phyloP scores from a whole-genome alignment of 129 eudicot species.

The Flaveria brownii region DNA sequence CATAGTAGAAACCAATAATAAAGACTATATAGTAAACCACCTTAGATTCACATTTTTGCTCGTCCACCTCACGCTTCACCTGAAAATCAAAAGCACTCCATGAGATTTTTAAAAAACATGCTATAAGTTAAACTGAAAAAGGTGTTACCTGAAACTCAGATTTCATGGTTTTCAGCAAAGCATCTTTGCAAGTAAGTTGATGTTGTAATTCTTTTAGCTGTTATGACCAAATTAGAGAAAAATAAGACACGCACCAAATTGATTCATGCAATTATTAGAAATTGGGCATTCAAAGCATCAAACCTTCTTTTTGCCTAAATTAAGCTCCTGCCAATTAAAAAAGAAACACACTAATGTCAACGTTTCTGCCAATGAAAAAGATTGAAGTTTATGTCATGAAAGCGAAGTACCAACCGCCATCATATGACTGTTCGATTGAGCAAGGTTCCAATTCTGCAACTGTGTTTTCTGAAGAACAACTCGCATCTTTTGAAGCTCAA shows the following conservation, averaged over 20 bases:
- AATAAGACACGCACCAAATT: neutral
- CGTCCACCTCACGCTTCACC: slow-evolving; percentile 31
- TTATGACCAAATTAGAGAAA: slow-evolving; percentile 15
- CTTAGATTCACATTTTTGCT: slow-evolving; percentile 28
- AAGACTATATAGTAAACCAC: slow-evolving; percentile 23
- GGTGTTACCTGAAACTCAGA: slow-evolving; percentile 45
- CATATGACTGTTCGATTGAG: slow-evolving; percentile 77
- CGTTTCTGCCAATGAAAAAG: neutral
- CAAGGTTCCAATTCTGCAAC: slow-evolving; percentile 83
- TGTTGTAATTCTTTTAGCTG: slow-evolving; percentile 71
- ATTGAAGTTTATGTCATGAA: neutral
- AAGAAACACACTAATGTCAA: neutral
- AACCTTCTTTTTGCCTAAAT: slow-evolving; percentile 70
- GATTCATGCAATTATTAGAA: neutral
- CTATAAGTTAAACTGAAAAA: neutral
- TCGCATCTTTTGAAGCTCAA: slow-evolving; percentile 63
- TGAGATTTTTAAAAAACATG: neutral
- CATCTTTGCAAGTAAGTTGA: slow-evolving; percentile 70
- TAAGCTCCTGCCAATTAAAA: slow-evolving; percentile 64
- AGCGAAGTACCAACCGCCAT: slow-evolving; percentile 52
- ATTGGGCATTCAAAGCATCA: slow-evolving; percentile 4
- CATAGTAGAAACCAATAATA: neutral
- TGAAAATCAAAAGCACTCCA: slow-evolving; percentile 8
- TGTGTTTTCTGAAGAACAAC: slow-evolving; percentile 64
- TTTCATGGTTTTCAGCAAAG: slow-evolving; percentile 59